phyloP scores from a whole-genome alignment of 2,329 filamentous ascomycete species.

The Microcyclospora tardicrescens region DNA sequence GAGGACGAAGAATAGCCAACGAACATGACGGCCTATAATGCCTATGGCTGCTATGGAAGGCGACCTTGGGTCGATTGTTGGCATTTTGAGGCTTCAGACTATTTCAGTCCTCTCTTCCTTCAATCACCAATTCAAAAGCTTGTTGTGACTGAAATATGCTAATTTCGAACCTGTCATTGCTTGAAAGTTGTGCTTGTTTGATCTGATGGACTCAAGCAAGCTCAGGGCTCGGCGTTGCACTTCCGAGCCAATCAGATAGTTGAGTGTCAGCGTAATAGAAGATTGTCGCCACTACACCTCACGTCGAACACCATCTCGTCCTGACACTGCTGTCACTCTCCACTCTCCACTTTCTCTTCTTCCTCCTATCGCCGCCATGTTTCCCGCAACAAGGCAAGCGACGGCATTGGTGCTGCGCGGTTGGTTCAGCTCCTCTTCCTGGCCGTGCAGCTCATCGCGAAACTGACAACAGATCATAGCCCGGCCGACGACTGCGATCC shows the following conservation, averaged over 20 bases:
- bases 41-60: conserved; percentile 85
- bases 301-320: neutral
- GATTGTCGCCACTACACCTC: conserved; percentile 1
- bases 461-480: conserved; percentile 33
- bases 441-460: conserved; percentile 1
- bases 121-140: too few relatives aligned
- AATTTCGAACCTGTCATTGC: too few relatives aligned
- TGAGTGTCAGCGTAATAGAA: neutral
- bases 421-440: conserved; percentile 20
- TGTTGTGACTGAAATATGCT: too few relatives aligned
- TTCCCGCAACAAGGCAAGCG: conserved; percentile 38
- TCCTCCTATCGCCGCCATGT: conserved; percentile 28
- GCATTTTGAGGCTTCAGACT: neutral
- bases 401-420: conserved; percentile 44
- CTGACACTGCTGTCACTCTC: conserved; percentile 8
- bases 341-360: conserved; percentile 8
- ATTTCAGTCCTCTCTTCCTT: too few relatives aligned
- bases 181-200: too few relatives aligned
- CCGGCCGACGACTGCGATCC: conserved; percentile 50
- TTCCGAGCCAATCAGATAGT: neutral
- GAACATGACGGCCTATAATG: conserved; percentile 83
- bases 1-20: conserved; percentile 12
- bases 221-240: too few relatives aligned
- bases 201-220: too few relatives aligned
- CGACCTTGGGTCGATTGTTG: conserved; percentile 35